These are phyloP conservation scores for Trichoderma atrobrunneum DNA, from an alignment of 2,329 filamentous ascomycete genomes.

Conservation along the genomic window DNA sequence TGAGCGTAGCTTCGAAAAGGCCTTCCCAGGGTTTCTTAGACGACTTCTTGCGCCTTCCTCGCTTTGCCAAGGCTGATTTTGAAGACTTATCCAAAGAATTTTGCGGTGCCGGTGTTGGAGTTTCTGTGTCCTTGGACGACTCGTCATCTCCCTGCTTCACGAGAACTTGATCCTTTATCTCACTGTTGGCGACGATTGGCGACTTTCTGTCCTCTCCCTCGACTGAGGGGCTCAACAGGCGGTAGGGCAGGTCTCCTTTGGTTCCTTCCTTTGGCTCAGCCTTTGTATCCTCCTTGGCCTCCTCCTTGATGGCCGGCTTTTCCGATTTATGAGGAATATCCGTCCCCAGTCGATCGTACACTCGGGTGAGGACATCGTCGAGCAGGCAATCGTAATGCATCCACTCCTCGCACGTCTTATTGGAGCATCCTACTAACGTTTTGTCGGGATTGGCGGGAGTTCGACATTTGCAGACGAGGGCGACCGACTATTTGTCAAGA, in stretches of 20 bases:
- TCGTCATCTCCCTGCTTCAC: constrained; percentile 36
- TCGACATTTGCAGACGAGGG: constrained; percentile 57
- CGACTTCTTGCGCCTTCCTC: constrained; percentile 38
- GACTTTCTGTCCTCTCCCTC: constrained; percentile 50
- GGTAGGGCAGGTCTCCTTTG: neutral
- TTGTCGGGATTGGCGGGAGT: constrained; percentile 62
- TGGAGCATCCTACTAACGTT: constrained; percentile 56
- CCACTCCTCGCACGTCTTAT: constrained; percentile 56
- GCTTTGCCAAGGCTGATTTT: constrained; percentile 29
- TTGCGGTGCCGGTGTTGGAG: constrained; percentile 32
- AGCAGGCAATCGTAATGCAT: constrained; percentile 63
- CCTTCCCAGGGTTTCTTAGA: constrained; percentile 49
- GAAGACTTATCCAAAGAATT: constrained; percentile 25
- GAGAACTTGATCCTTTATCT: constrained; percentile 39
- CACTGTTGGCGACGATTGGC: constrained; percentile 52
- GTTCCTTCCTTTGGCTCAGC: constrained; percentile 1
- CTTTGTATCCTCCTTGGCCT: constrained; percentile 4
- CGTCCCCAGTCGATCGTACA: constrained; percentile 49
- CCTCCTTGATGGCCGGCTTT: constrained; percentile 25
- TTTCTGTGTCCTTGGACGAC: constrained; percentile 32
- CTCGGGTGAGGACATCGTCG: constrained; percentile 50
- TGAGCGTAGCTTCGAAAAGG: constrained; percentile 50
- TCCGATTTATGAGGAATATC: constrained; percentile 46
- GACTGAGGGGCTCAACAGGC: constrained; percentile 27
- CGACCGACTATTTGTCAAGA: constrained; percentile 32